Base-by-base conservation (phyloP, 2,329 filamentous ascomycete genomes). In the Emergomyces orientalis region DNA sequence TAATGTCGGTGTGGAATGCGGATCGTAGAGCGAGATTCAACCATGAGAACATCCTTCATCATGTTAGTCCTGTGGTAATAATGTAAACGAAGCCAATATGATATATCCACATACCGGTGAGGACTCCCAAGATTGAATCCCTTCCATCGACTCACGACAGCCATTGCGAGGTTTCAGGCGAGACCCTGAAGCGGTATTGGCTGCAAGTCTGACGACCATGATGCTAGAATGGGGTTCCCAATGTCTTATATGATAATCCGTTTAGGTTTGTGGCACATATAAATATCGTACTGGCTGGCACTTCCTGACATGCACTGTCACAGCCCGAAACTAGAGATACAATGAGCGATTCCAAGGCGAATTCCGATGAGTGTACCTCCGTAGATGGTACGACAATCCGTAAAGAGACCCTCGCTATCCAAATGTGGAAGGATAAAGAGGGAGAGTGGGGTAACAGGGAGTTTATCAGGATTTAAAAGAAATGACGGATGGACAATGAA, bases 41-140 rank as follows among this genome's bases (percentile, higher is more conserved):
- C 17, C 17, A 11, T 59, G 25, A 59, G 8, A n/a, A 30, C 37
- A 47, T 45, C 57, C 57, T 59, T 32, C 19, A n/a, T 47, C 25
- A 45, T 34, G 41, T 57, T 63, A 61, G 51, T 34, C 22, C 37
- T 19, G 47, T 39, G n/a, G 34, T 61, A 41, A 22, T 25, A 22
- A 37, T 32, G 11, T 9, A 11, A 32, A 37, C 25, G 5, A 0
- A 41, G 37, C 22, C 17, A 58, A n/a, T n/a, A 45, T n/a, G 11
- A 3, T 41, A 43, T 43, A 25, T 39, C 17, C 14, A 59, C 62
- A 43, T 63, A 63, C 62, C 30, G 58, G 39, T 25, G 52, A 37
- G 43, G 58, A 56, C 22, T 63, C 59, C 62, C 62, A 61, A 55
- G 62, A 61, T 22, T 59, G 62, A 57, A 17, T 25, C 30, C 54